Evolutionary conservation across 2,329 filamentous ascomycete species (phyloP).

Genomic region (Stagonosporopsis tanaceti): DNA sequence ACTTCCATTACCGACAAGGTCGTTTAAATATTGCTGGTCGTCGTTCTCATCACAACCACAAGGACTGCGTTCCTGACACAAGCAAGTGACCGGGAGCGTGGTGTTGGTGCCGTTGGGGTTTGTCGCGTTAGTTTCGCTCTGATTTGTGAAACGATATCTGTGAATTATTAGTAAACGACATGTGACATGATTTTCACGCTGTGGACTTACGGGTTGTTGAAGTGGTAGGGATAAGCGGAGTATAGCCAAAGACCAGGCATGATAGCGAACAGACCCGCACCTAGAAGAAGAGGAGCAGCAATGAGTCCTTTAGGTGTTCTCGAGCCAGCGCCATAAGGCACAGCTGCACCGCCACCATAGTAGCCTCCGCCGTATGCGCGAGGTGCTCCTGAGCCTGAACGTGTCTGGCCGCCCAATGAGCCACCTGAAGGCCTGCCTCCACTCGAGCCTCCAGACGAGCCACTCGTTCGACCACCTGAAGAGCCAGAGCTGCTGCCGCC

Average conservation of each 20-base stretch:
- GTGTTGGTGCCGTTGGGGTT: constrained; percentile 41
- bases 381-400: constrained; percentile 64
- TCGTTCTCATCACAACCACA: constrained; percentile 77
- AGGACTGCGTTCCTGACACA: constrained; percentile 64
- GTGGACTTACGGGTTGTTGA: constrained; percentile 54
- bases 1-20: constrained; percentile 65
- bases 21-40: constrained; percentile 65
- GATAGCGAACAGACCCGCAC: constrained; percentile 58
- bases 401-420: constrained; percentile 55
- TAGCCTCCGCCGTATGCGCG: constrained; percentile 68
- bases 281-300: constrained; percentile 57
- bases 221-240: constrained; percentile 69
- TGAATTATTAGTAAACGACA: neutral
- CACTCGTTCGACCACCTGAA: constrained; percentile 24
- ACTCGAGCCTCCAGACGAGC: constrained; percentile 20
- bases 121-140: constrained; percentile 52
- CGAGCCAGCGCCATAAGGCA: constrained; percentile 68
- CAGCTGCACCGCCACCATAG: constrained; percentile 68
- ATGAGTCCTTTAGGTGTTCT: constrained; percentile 61
- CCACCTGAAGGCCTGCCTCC: constrained; percentile 37
- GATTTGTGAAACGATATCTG: constrained; percentile 59
- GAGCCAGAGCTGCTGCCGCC: constrained; percentile 25
- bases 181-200: neutral
- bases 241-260: constrained; percentile 73
- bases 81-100: constrained; percentile 64